Percentiles rank a stretch among this genome's conserved stretches.
phyloP scores from a whole-genome alignment of 1,284 basidiomycete species.

The Cystobasidiaceae sp. region DNA sequence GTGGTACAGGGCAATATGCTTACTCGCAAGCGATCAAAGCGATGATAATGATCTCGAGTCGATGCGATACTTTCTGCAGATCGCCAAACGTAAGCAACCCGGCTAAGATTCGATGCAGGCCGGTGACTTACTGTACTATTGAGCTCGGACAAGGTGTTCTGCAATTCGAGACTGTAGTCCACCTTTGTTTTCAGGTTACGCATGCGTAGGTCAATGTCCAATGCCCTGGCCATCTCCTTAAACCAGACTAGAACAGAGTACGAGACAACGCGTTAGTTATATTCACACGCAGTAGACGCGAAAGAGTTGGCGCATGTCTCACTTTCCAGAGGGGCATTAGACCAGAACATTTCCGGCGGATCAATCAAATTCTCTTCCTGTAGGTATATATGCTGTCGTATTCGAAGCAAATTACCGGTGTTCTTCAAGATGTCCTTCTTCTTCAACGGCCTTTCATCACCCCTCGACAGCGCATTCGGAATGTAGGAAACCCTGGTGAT shows the following conservation, averaged over 20 bases:
- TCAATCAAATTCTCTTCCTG: slow-evolving; percentile 41
- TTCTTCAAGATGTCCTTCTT: slow-evolving; percentile 42
- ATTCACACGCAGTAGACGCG: not conserved
- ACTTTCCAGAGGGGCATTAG: slow-evolving; percentile 1
- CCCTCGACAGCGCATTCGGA: slow-evolving; percentile 28
- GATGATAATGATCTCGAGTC: slow-evolving; percentile 43
- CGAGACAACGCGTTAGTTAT: too few species aligned
- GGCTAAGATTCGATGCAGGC: too few species aligned
- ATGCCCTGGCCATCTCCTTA: slow-evolving; percentile 20
- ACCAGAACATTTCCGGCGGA: slow-evolving; percentile 39
- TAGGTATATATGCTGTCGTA: slow-evolving; percentile 42
- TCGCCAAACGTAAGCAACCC: too few species aligned
- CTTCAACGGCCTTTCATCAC: slow-evolving; percentile 38
- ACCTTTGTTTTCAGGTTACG: slow-evolving; percentile 39
- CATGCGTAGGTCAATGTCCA: slow-evolving; percentile 23
- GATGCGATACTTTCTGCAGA: slow-evolving; percentile 36
- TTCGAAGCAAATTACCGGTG: slow-evolving; percentile 39
- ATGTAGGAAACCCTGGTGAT: slow-evolving; percentile 18
- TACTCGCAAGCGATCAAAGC: slow-evolving; percentile 34
- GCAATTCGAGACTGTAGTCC: slow-evolving; percentile 41
- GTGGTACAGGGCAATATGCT: not conserved
- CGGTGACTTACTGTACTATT: slow-evolving; percentile 36
- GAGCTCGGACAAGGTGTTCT: slow-evolving; percentile 40
- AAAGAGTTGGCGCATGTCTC: not conserved
- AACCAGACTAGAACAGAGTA: slow-evolving; percentile 14